Conservation (phyloP, 169 alveolate species). For the Eimeria sp. region DNA sequence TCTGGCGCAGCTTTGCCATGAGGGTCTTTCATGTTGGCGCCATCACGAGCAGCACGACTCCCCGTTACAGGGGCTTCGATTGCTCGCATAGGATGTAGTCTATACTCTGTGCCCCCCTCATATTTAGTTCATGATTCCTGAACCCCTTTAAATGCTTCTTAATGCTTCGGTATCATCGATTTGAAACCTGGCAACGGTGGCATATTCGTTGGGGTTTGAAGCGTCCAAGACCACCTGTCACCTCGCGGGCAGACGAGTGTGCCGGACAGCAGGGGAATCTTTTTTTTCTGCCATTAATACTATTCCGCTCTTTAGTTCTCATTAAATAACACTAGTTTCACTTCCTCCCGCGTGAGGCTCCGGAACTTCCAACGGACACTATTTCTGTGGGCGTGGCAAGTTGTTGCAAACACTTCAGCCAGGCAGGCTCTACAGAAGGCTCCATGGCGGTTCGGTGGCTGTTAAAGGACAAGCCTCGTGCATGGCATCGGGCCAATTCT, state of each 20-base stretch:
- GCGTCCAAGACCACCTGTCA: not conserved
- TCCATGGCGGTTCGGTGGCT: not conserved
- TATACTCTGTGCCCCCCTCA: too few species aligned
- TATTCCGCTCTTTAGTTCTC: not conserved
- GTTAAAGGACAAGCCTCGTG: not conserved
- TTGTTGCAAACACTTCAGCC: not conserved
- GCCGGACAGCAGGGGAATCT: not conserved
- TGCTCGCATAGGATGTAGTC: not conserved
- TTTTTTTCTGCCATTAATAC: not conserved
- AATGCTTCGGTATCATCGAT: not conserved
- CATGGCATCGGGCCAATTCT: not conserved
- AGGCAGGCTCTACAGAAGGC: not conserved
- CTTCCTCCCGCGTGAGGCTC: not conserved
- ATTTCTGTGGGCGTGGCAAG: not conserved
- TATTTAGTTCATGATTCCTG: not conserved
- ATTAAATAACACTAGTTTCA: not conserved
- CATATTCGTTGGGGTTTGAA: not conserved
- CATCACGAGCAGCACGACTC: not conserved
- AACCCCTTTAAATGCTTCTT: not conserved
- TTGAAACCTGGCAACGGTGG: not conserved
- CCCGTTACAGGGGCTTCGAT: not conserved
- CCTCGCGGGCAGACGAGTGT: not conserved
- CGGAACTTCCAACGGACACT: not conserved
- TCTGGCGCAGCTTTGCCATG: not conserved
- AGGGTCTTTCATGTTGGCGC: not conserved